Percentiles rank a stretch among this genome's conserved stretches.
Conservation (phyloP, 2,329 filamentous ascomycete genomes). For the Xylaria multiplex region DNA sequence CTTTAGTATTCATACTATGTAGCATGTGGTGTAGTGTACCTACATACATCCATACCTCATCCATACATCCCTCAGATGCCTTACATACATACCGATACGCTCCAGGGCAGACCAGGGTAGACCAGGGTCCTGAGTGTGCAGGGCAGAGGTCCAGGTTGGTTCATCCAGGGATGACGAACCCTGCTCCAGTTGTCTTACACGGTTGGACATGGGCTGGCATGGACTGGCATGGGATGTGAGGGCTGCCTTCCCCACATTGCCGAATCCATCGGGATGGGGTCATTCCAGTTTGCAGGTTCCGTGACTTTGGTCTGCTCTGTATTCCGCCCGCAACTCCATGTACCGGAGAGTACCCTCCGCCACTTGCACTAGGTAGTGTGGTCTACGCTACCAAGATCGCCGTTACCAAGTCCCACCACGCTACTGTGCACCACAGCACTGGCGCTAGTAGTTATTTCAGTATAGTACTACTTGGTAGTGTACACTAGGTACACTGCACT, state of each 20-base stretch:
- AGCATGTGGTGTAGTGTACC: not conserved
- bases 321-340: not conserved
- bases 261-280: slow-evolving; percentile 29
- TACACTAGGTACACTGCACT: too few species aligned
- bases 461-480: not conserved
- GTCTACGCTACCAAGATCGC: slow-evolving; percentile 18
- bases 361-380: not conserved
- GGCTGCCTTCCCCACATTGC: slow-evolving; percentile 22
- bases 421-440: not conserved
- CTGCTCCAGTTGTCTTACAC: slow-evolving; percentile 28
- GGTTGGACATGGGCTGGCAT: not conserved
- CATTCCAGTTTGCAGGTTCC: slow-evolving; percentile 3
- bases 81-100: too few species aligned
- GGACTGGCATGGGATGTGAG: not conserved
- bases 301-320: slow-evolving; percentile 17
- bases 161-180: slow-evolving; percentile 21
- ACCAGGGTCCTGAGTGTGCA: not conserved
- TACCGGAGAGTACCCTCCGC: slow-evolving; percentile 5
- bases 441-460: slow-evolving; percentile 21
- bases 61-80: too few species aligned
- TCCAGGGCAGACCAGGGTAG: not conserved
- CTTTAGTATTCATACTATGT: too few species aligned
- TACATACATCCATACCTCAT: too few species aligned
- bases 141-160: not conserved
- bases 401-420: slow-evolving; percentile 17